Evolutionary conservation across 2,329 filamentous ascomycete species (phyloP).

Genomic region (Dothideomycetes sp.): DNA sequence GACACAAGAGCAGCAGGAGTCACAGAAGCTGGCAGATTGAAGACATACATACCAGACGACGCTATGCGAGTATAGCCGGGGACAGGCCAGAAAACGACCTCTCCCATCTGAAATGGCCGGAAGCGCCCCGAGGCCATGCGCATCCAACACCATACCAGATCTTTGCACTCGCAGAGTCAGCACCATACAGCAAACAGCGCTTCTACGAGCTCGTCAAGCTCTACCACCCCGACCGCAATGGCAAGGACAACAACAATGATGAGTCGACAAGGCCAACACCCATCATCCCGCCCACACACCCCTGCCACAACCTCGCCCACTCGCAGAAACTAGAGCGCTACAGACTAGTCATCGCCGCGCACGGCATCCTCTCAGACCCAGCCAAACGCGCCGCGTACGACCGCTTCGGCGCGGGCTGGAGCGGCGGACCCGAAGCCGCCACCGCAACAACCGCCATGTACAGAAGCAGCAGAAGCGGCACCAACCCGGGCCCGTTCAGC

Average conservation of each 20-base stretch:
- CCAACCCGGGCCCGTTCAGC: conserved; percentile 22
- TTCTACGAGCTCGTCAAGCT: conserved; percentile 92
- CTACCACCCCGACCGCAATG: conserved; percentile 75
- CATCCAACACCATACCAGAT: conserved; percentile 83
- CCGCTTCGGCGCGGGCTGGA: conserved; percentile 70
- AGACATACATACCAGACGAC: not conserved
- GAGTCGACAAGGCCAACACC: conserved; percentile 11
- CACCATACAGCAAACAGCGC: conserved; percentile 67
- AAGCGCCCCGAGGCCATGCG: conserved; percentile 25
- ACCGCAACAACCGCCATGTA: not conserved
- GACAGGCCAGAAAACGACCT: conserved; percentile 12
- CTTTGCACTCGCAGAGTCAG: conserved; percentile 50
- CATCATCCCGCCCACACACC: conserved; percentile 15
- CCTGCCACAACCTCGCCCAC: conserved; percentile 41
- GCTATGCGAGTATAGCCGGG: conserved; percentile 22
- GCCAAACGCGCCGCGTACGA: conserved; percentile 74
- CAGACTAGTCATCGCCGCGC: conserved; percentile 74
- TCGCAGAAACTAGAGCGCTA: conserved; percentile 74
- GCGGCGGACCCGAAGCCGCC: conserved; percentile 30
- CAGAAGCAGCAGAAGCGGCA: not conserved
- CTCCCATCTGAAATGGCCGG: conserved; percentile 18
- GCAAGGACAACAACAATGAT: conserved; percentile 24
- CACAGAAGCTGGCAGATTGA: not conserved
- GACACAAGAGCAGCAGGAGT: not conserved
- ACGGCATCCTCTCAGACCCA: conserved; percentile 77